These are phyloP conservation scores for California macrophylla DNA, from an alignment of 441 rosid genomes.

Conservation along the genomic window DNA sequence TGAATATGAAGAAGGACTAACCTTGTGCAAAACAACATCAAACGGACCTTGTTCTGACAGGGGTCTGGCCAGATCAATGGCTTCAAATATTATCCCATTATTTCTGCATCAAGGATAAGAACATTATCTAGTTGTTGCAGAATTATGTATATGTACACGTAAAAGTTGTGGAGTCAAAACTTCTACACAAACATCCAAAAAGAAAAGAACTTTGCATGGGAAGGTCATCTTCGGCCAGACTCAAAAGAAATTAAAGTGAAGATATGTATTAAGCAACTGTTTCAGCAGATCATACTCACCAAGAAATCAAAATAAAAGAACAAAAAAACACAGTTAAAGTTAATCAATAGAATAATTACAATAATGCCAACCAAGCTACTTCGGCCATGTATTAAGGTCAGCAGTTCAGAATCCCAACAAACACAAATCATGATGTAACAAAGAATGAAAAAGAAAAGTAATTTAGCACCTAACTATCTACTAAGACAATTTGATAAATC, in stretches of 20 bases:
- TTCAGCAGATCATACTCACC: neutral
- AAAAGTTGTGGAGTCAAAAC: constrained; percentile 7
- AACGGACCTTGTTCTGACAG: constrained; percentile 91
- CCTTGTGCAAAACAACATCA: constrained; percentile 86
- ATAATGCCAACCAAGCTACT: neutral
- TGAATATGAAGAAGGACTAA: constrained; percentile 22
- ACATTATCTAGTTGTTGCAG: neutral
- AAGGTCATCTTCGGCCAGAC: neutral
- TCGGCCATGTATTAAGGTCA: neutral
- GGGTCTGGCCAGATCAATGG: constrained; percentile 56
- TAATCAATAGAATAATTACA: neutral
- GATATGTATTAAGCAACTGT: neutral
- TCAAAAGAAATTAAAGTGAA: neutral
- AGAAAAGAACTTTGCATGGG: neutral
- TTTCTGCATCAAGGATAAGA: constrained; percentile 42
- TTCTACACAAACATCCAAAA: neutral
- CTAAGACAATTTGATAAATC: neutral
- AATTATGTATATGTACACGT: neutral
- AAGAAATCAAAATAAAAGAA: neutral
- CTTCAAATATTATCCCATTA: constrained; percentile 60
- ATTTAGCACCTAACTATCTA: neutral
- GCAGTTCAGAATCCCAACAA: neutral
- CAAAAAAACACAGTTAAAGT: neutral
- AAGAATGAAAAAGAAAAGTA: neutral
- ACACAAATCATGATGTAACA: neutral